Evolutionary conservation across 371 early-diverging fungal genomes (phyloP).

Genomic region (Rhizopus arrhizus): DNA sequence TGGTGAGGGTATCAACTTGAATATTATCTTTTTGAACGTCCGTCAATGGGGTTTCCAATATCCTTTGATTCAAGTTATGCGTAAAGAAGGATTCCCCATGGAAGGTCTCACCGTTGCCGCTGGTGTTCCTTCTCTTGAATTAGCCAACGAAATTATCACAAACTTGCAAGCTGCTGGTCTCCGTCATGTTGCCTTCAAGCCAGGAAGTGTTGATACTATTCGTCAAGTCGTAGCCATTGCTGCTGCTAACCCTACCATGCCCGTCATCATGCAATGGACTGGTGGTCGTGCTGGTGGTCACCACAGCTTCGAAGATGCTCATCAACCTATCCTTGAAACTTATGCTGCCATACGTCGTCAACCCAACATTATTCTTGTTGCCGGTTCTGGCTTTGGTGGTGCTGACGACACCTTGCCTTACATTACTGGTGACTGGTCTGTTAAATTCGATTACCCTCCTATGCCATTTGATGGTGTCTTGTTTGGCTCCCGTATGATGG

Average conservation of each 20-base stretch:
- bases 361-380: conserved; percentile 86
- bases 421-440: conserved; percentile 93
- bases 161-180: conserved; percentile 83
- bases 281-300: conserved; percentile 98
- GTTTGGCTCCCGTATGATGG: conserved; percentile 95
- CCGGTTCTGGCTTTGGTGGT: conserved; percentile 93
- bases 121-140: conserved; percentile 91
- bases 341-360: conserved; percentile 89
- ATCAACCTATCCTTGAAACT: conserved; percentile 91
- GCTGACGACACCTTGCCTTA: conserved; percentile 92
- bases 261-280: conserved; percentile 95
- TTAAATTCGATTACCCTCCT: conserved; percentile 81
- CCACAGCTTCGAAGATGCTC: conserved; percentile 96
- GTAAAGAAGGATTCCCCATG: conserved; percentile 93
- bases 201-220: conserved; percentile 85
- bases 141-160: conserved; percentile 82
- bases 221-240: conserved; percentile 85
- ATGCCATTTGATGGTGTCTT: conserved; percentile 97
- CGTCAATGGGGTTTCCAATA: conserved; percentile 97
- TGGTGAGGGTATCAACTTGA: conserved; percentile 90
- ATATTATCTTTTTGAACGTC: conserved; percentile 91
- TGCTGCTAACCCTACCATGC: conserved; percentile 86
- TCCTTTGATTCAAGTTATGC: conserved; percentile 86
- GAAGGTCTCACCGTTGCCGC: conserved; percentile 90
- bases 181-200: conserved; percentile 92